These are phyloP conservation scores for Fusarium chuoi DNA, from an alignment of 2,329 filamentous ascomycete genomes.

Conservation along the genomic window DNA sequence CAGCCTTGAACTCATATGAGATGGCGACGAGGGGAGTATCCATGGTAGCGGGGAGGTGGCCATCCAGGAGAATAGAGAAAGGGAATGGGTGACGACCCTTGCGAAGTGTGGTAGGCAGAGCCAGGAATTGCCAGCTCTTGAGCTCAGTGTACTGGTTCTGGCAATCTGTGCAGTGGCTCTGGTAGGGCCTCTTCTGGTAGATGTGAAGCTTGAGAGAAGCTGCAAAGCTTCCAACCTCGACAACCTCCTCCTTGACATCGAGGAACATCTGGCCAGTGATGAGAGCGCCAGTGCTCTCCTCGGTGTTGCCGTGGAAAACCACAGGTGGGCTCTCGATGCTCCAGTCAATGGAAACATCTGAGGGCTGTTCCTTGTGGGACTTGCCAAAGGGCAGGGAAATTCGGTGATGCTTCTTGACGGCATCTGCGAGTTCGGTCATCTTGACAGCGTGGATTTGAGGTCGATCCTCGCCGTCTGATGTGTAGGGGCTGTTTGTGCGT, in stretches of 20 bases:
- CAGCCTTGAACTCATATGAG: slow-evolving; percentile 80
- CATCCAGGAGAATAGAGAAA: slow-evolving; percentile 87
- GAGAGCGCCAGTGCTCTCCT: slow-evolving; percentile 82
- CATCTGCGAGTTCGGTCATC: slow-evolving; percentile 53
- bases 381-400: slow-evolving; percentile 55
- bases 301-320: slow-evolving; percentile 80
- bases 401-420: slow-evolving; percentile 55
- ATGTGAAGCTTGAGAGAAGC: slow-evolving; percentile 77
- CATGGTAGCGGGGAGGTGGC: slow-evolving; percentile 85
- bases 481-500: slow-evolving; percentile 48
- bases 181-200: slow-evolving; percentile 84
- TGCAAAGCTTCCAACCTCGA: slow-evolving; percentile 77
- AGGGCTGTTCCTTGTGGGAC: slow-evolving; percentile 56
- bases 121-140: slow-evolving; percentile 81
- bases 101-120: slow-evolving; percentile 60
- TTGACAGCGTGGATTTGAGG: slow-evolving; percentile 46
- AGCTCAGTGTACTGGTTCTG: slow-evolving; percentile 76
- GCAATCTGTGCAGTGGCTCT: slow-evolving; percentile 82
- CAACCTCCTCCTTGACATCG: slow-evolving; percentile 71
- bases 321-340: slow-evolving; percentile 87
- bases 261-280: slow-evolving; percentile 86
- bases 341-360: slow-evolving; percentile 60
- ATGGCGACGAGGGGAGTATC: slow-evolving; percentile 78
- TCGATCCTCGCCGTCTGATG: slow-evolving; percentile 51
- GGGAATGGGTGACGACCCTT: slow-evolving; percentile 79